phyloP scores from a whole-genome alignment of 331 rosid species.

The Malus hybrid region DNA sequence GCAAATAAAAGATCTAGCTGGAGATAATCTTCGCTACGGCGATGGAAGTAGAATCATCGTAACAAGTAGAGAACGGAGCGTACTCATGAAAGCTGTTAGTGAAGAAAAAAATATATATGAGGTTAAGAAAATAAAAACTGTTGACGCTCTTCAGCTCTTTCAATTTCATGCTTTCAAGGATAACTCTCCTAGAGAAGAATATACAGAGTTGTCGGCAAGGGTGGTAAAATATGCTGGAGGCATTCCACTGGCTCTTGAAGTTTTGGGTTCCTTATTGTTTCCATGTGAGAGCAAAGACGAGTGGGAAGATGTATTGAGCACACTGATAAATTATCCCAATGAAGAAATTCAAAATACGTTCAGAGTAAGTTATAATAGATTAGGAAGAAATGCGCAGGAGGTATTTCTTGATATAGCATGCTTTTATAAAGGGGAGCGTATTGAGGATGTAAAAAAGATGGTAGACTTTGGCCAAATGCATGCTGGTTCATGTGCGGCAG shows the following conservation, averaged over 20 bases:
- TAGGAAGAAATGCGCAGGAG: neutral
- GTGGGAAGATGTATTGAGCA: neutral
- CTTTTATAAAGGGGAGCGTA: fast-evolving
- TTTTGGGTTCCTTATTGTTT: neutral
- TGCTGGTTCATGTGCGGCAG: neutral
- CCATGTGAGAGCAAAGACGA: neutral
- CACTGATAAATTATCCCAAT: neutral
- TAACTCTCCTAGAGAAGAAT: neutral
- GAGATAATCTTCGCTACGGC: neutral
- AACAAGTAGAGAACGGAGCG: neutral
- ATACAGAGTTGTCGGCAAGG: neutral
- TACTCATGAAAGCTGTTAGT: neutral
- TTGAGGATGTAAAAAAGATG: neutral
- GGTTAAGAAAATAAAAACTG: neutral
- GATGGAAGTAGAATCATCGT: neutral
- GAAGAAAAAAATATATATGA: no score
- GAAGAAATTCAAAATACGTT: neutral
- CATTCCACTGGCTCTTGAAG: conserved; percentile 11
- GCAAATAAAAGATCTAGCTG: neutral
- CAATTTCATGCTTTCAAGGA: neutral
- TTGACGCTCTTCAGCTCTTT: neutral
- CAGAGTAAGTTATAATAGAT: neutral
- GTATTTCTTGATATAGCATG: conserved; percentile 2
- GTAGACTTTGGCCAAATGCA: neutral
- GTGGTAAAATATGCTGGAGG: neutral